Evolutionary conservation across 2,329 filamentous ascomycete species (phyloP), one percentile per base, ranked within the genome.

Genomic region (Clonostachys rosea): DNA sequence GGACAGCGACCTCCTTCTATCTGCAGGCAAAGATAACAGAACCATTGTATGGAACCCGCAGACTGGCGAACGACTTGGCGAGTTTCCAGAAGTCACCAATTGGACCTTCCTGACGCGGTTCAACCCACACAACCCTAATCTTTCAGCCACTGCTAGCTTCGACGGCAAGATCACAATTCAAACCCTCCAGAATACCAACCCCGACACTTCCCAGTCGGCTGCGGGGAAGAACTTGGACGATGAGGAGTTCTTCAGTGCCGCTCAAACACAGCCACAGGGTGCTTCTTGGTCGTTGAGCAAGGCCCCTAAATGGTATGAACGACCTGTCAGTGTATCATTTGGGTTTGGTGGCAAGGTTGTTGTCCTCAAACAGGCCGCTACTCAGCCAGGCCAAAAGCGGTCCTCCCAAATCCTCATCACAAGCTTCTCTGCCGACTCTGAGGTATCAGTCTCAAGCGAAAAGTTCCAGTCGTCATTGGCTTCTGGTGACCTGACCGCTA

Each of bases 101-200:
- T 99, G 94, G 92, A 96, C 91, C 6, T 99, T 99, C 74, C 85
- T 92, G 63, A 96, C 94, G 6, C 82, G 86, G 52, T 97, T 95
- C 79, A 91, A 96, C 65, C 94, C 94, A 33, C 84, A 89, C 56
- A 96, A 99, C 66, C 92, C 94, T 11, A 89, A 85, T 61, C 76
- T 99, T 49, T 89, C 92, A 44, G 95, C 95, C 16, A 97, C 94
- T 16, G 94, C 95, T 10, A 95, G 92, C 3, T 97, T 97, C 56
- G 94, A 99, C 61, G 94, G 95, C 57, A 96, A 95, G 69, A 96
- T 99, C 52, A 86, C 88, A 3, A 75, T 99, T 41, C 92, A 96
- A 64, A 96, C 92, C 2, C 78, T 96, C 39, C 94, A 99, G 62
- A 96, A 94, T 67, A 96, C 91, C 34, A 95, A 94, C 63, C 81